phyloP scores from a whole-genome alignment of 2,329 filamentous ascomycete species.

The Calonectria henricotiae region DNA sequence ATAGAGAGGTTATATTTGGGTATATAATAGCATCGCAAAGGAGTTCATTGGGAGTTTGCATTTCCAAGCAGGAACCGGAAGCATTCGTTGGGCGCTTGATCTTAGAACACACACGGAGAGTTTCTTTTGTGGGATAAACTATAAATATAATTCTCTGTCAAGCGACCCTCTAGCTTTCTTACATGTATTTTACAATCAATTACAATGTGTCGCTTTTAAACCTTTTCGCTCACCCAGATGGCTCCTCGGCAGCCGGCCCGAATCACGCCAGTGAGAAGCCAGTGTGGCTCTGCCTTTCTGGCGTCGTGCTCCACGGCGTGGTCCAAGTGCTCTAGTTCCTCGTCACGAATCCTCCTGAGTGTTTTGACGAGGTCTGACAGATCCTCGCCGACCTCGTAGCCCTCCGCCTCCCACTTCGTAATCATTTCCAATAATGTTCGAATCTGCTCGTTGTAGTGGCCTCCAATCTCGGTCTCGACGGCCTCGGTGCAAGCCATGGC shows the following conservation, averaged over 20 bases:
- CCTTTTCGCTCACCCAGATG: conserved; percentile 90
- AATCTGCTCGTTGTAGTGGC: conserved; percentile 96
- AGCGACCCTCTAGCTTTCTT: conserved; percentile 40
- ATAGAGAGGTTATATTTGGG: conserved; percentile 27
- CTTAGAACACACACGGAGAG: conserved; percentile 35
- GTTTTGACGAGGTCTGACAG: conserved; percentile 80
- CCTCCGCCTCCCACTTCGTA: conserved; percentile 80
- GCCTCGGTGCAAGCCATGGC: conserved; percentile 99
- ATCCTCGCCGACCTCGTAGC: conserved; percentile 87
- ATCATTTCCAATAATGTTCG: conserved; percentile 86
- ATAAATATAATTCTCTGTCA: conserved; percentile 43
- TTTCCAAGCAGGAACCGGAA: conserved; percentile 34
- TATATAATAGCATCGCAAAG: conserved; percentile 47
- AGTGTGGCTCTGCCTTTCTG: conserved; percentile 90
- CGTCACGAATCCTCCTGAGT: conserved; percentile 89
- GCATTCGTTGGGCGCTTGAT: conserved; percentile 44
- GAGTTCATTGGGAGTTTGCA: conserved; percentile 45
- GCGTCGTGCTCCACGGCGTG: conserved; percentile 95
- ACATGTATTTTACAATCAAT: conserved; percentile 53
- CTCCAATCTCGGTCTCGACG: conserved; percentile 97
- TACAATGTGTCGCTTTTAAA: conserved; percentile 61
- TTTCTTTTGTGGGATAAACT: conserved; percentile 40
- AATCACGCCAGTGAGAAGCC: conserved; percentile 89
- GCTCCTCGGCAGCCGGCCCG: conserved; percentile 91
- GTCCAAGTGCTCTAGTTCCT: conserved; percentile 97